A percentile compares a stretch with the other conserved stretches of the same genome.
Evolutionary conservation across 352 stramenopile species (phyloP).

Genomic region (Globisporangium rhizosaccharum): DNA sequence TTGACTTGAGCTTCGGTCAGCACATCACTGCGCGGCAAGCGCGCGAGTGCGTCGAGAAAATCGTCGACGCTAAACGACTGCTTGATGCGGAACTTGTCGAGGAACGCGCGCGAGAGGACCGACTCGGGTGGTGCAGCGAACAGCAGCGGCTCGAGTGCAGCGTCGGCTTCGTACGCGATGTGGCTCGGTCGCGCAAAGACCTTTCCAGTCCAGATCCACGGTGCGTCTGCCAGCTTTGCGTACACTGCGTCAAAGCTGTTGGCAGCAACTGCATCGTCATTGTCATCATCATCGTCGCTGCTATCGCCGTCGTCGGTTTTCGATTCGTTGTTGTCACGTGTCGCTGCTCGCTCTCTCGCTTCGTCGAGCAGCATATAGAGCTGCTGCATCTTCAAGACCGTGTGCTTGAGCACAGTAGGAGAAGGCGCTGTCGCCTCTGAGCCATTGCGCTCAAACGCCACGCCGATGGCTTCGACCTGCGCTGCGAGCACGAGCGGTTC

Average conservation of each 20-base stretch:
- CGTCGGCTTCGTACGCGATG: constrained; percentile 41
- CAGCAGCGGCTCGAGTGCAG: constrained; percentile 50
- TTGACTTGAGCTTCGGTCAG: constrained; percentile 24
- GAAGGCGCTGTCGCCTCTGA: not conserved
- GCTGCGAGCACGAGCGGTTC: constrained; percentile 36
- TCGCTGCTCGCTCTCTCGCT: constrained; percentile 11
- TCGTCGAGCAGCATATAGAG: constrained; percentile 59
- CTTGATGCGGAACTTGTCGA: constrained; percentile 54
- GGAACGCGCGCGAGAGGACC: constrained; percentile 48
- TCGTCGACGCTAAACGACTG: constrained; percentile 41
- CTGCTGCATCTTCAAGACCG: constrained; percentile 38
- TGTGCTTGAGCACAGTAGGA: constrained; percentile 8
- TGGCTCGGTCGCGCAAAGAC: constrained; percentile 43
- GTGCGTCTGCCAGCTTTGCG: constrained; percentile 30
- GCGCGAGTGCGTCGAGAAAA: constrained; percentile 47
- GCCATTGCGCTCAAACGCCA: constrained; percentile 12
- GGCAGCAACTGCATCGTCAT: no score
- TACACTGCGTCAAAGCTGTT: constrained; percentile 24
- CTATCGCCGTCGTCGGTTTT: not conserved
- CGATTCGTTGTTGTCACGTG: no score
- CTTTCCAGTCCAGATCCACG: constrained; percentile 74
- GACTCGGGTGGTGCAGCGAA: constrained; percentile 50
- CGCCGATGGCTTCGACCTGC: constrained; percentile 48
- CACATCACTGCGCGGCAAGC: constrained; percentile 23
- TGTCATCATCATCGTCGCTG: constrained; percentile 20